Conservation (phyloP, 495 filamentous ascomycete species). For the Pyrenula aspistea region DNA sequence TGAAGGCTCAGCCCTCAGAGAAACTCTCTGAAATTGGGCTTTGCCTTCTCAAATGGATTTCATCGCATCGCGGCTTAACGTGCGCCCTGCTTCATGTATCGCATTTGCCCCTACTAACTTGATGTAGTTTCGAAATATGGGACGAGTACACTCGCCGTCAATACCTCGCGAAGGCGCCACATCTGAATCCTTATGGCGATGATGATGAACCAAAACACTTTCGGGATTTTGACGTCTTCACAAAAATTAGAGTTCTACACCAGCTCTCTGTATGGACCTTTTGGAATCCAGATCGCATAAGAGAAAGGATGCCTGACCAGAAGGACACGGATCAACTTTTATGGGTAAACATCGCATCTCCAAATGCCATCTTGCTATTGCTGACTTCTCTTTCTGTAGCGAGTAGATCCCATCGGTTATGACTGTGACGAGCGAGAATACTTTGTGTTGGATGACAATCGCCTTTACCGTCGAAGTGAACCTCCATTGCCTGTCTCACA, state of each 20-base stretch:
- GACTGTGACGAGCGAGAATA: slow-evolving; percentile 75
- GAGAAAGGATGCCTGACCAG: slow-evolving; percentile 75
- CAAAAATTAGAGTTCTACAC: slow-evolving; percentile 80
- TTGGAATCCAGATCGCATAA: slow-evolving; percentile 69
- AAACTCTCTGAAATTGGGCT: slow-evolving; percentile 75
- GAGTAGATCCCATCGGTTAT: slow-evolving; percentile 85
- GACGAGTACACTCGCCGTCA: slow-evolving; percentile 90
- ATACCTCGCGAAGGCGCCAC: slow-evolving; percentile 70
- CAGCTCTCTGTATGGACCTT: slow-evolving; percentile 88
- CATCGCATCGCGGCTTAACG: slow-evolving; percentile 85
- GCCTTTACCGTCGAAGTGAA: slow-evolving; percentile 76
- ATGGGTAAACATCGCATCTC: slow-evolving; percentile 51
- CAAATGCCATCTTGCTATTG: neutral
- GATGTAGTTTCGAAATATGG: slow-evolving; percentile 65
- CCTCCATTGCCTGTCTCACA: slow-evolving; percentile 43
- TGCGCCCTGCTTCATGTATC: slow-evolving; percentile 31
- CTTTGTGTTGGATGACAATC: slow-evolving; percentile 87
- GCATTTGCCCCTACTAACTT: neutral
- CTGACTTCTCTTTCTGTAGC: slow-evolving; percentile 35
- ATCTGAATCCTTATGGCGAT: slow-evolving; percentile 72
- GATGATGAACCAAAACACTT: slow-evolving; percentile 65
- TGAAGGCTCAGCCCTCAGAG: slow-evolving; percentile 61
- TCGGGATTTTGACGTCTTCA: slow-evolving; percentile 68
- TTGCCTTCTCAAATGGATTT: slow-evolving; percentile 80
- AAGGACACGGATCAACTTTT: slow-evolving; percentile 67